These are phyloP conservation scores for Plasmodium ovale DNA, from an alignment of 169 alveolate species.

Conservation along the genomic window DNA sequence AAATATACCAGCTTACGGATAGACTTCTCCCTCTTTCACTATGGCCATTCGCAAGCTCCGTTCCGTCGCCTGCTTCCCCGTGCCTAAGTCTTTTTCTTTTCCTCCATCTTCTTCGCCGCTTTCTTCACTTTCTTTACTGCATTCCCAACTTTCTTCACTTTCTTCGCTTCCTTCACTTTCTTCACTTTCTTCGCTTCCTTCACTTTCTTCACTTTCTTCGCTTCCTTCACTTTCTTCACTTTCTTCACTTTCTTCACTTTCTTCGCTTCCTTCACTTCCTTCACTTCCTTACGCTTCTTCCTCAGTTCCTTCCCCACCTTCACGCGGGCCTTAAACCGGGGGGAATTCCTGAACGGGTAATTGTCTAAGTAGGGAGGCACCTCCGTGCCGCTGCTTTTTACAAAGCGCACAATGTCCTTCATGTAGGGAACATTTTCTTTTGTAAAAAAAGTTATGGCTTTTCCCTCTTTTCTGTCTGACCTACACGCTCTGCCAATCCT, in stretches of 20 bases:
- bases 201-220: neutral
- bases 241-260: neutral
- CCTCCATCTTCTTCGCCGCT: neutral
- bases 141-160: neutral
- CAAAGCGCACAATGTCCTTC: slow-evolving; percentile 54
- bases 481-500: slow-evolving; percentile 99
- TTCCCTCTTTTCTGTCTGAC: slow-evolving; percentile 94
- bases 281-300: neutral
- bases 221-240: neutral
- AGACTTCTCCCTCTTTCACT: neutral
- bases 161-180: neutral
- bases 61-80: neutral
- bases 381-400: slow-evolving; percentile 44
- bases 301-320: neutral
- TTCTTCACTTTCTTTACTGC: neutral
- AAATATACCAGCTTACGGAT: neutral
- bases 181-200: too few relatives aligned
- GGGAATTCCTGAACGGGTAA: neutral
- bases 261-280: neutral
- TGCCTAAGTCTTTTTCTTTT: neutral
- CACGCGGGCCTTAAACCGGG: neutral
- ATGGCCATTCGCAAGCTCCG: neutral
- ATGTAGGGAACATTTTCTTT: slow-evolving; percentile 31
- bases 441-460: slow-evolving; percentile 53
- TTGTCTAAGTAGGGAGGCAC: slow-evolving; percentile 45